A percentile compares a stretch with the other conserved stretches of the same genome.
Conservation (phyloP, 345 rosid genomes). For the Barbarea vulgaris region DNA sequence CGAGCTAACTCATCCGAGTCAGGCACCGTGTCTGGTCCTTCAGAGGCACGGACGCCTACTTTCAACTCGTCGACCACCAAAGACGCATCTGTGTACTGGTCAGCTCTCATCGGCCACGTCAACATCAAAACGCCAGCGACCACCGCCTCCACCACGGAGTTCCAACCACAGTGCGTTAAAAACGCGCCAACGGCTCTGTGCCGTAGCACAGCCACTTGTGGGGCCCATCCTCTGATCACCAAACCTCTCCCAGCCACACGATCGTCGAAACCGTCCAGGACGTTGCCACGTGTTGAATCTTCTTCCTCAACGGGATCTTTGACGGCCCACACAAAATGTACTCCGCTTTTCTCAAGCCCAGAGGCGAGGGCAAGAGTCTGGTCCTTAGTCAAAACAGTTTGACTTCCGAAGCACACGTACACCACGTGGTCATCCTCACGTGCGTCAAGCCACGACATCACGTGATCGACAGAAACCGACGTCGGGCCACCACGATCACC, state of each 20-base stretch:
- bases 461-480: constrained; percentile 34
- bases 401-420: constrained; percentile 81
- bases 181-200: constrained; percentile 63
- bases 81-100: constrained; percentile 54
- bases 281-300: constrained; percentile 4
- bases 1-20: constrained; percentile 43
- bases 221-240: constrained; percentile 60
- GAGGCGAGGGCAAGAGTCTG: constrained; percentile 52
- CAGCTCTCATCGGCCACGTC: constrained; percentile 71
- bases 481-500: constrained; percentile 56
- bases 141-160: constrained; percentile 57
- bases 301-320: constrained; percentile 35
- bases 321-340: constrained; percentile 54
- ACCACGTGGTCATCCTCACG: constrained; percentile 53
- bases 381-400: constrained; percentile 43
- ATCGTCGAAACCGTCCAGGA: constrained; percentile 49
- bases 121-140: constrained; percentile 58
- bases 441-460: constrained; percentile 61
- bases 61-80: constrained; percentile 58
- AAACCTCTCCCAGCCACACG: constrained; percentile 55
- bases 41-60: constrained; percentile 54
- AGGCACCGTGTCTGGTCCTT: constrained; percentile 48
- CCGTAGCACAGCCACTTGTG: constrained; percentile 48
- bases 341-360: constrained; percentile 54
- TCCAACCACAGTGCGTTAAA: constrained; percentile 76